Percentiles rank a stretch among this genome's conserved stretches.
phyloP scores from a whole-genome alignment of 2,329 filamentous ascomycete species.

The Aspergillus sp. region DNA sequence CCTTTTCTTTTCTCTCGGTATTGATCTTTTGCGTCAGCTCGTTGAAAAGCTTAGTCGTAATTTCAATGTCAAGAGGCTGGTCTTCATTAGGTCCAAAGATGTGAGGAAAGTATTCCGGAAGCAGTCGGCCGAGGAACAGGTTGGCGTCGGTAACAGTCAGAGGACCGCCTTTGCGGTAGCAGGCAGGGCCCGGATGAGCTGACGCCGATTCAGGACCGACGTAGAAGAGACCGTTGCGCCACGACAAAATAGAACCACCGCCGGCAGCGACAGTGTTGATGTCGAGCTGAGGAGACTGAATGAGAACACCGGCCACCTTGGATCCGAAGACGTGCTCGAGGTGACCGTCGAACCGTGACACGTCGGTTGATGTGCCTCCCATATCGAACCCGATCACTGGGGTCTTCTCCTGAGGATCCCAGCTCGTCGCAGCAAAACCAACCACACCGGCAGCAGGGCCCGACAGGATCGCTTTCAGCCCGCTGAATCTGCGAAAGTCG shows the following conservation, averaged over 20 bases:
- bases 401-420: slow-evolving; percentile 76
- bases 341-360: slow-evolving; percentile 81
- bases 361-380: slow-evolving; percentile 88
- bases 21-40: slow-evolving; percentile 64
- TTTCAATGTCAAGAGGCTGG: slow-evolving; percentile 73
- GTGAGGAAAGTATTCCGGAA: slow-evolving; percentile 93
- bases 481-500: slow-evolving; percentile 67
- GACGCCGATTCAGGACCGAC: slow-evolving; percentile 90
- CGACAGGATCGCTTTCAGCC: slow-evolving; percentile 82
- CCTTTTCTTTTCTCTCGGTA: slow-evolving; percentile 54
- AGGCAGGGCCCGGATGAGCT: slow-evolving; percentile 87
- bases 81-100: slow-evolving; percentile 92
- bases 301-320: slow-evolving; percentile 89
- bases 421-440: slow-evolving; percentile 87
- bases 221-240: slow-evolving; percentile 85
- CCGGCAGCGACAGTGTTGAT: slow-evolving; percentile 95
- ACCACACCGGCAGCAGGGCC: slow-evolving; percentile 94
- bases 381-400: slow-evolving; percentile 96
- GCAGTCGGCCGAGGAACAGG: slow-evolving; percentile 76
- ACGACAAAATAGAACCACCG: slow-evolving; percentile 70
- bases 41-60: slow-evolving; percentile 73
- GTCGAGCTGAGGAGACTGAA: slow-evolving; percentile 87
- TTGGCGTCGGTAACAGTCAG: slow-evolving; percentile 93
- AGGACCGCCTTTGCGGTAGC: slow-evolving; percentile 88
- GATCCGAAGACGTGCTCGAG: slow-evolving; percentile 96